These are phyloP conservation scores for Physcomitrellopsis africana DNA, from an alignment of 225 moss, liverwort and hornwort species.

Conservation along the genomic window DNA sequence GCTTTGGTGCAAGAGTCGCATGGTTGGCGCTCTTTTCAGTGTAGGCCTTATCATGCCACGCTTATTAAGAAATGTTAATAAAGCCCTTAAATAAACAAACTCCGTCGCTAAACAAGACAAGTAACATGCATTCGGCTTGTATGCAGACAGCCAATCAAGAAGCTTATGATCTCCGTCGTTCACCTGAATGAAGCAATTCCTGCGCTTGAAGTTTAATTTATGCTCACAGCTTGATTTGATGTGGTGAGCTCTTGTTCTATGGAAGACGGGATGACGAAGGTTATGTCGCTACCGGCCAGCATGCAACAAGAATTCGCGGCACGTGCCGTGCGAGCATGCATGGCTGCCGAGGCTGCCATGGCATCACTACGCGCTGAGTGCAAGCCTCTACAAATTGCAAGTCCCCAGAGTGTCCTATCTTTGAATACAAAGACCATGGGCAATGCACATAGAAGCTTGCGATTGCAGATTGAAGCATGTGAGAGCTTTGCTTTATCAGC, in stretches of 20 bases:
- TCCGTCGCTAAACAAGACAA: background rate
- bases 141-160: background rate
- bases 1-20: slow-evolving; percentile 7
- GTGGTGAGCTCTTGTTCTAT: background rate
- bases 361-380: slow-evolving; percentile 61
- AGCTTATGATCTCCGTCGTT: background rate
- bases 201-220: background rate
- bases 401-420: slow-evolving; percentile 23
- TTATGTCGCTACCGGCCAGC: slow-evolving; percentile 30
- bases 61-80: background rate
- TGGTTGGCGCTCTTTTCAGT: no score
- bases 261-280: slow-evolving; percentile 18
- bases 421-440: slow-evolving; percentile 37
- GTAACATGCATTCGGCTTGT: slow-evolving; percentile 7
- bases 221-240: background rate
- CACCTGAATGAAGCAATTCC: slow-evolving; percentile 8
- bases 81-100: background rate
- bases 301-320: slow-evolving; percentile 52
- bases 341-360: slow-evolving; percentile 59
- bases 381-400: slow-evolving; percentile 44
- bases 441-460: slow-evolving; percentile 50
- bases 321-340: slow-evolving; percentile 53
- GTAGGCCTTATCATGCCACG: background rate
- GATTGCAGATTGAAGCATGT: slow-evolving; percentile 54
- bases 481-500: slow-evolving; percentile 57